A percentile compares a stretch with the other conserved stretches of the same genome.
Evolutionary conservation across 345 rosid genomes (phyloP).

Genomic region (Mercurialis annua): DNA sequence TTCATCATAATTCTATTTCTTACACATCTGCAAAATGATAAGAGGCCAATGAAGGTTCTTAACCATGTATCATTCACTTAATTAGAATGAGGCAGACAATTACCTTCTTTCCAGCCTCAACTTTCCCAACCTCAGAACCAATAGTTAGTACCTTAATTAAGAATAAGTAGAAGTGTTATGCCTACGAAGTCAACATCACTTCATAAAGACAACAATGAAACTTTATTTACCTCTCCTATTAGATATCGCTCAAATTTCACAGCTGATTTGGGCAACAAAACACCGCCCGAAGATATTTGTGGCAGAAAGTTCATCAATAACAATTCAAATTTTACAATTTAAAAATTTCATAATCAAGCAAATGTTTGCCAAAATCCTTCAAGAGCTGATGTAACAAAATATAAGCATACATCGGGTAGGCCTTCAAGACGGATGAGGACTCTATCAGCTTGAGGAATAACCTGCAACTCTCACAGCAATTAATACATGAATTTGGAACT

Average conservation of each 20-base stretch:
- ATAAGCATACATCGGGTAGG: slow-evolving; percentile 61
- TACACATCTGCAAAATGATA: slow-evolving; percentile 64
- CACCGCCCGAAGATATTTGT: slow-evolving; percentile 88
- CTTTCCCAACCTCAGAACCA: slow-evolving; percentile 63
- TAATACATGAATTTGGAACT: too few species aligned
- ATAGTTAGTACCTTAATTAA: slow-evolving; percentile 55
- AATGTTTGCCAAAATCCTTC: neutral
- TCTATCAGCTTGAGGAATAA: slow-evolving; percentile 92
- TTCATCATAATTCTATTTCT: slow-evolving; percentile 93
- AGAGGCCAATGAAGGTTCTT: slow-evolving; percentile 7
- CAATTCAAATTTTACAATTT: slow-evolving; percentile 1
- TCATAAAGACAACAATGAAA: neutral
- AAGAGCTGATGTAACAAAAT: too few species aligned
- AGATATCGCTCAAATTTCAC: slow-evolving; percentile 84
- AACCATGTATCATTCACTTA: slow-evolving; percentile 1
- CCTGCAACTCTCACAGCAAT: slow-evolving; percentile 43
- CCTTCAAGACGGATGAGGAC: slow-evolving; percentile 83
- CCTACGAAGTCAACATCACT: neutral
- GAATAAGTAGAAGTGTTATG: neutral
- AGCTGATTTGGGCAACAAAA: slow-evolving; percentile 85
- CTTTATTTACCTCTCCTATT: slow-evolving; percentile 65
- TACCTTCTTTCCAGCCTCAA: slow-evolving; percentile 82
- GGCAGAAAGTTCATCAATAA: slow-evolving; percentile 13
- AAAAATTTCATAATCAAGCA: too few species aligned
- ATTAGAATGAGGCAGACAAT: neutral